Evolutionary conservation across 2,329 filamentous ascomycete genomes (phyloP).

Genomic region (Exophiala lecanii-corni): DNA sequence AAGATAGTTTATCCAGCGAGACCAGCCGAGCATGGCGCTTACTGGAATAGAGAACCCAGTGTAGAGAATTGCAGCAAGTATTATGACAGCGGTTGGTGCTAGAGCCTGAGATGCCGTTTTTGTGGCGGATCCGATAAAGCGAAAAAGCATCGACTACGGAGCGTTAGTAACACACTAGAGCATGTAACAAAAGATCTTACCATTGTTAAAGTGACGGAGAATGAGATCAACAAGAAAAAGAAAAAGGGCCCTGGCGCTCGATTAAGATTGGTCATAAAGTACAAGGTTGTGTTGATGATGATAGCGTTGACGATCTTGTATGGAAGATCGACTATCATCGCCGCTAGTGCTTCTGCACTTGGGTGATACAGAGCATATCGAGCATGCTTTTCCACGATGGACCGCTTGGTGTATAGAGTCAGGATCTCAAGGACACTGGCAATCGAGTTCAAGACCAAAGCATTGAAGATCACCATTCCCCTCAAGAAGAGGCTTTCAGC

Average conservation of each 20-base stretch:
- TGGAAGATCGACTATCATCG: conserved; percentile 79
- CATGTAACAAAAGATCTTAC: conserved; percentile 52
- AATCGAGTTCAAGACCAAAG: conserved; percentile 78
- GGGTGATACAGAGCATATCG: conserved; percentile 87
- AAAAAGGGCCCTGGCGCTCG: conserved; percentile 74
- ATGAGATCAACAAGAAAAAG: conserved; percentile 70
- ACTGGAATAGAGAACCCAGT: conserved; percentile 62
- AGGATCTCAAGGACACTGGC: conserved; percentile 23
- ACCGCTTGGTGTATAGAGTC: conserved; percentile 80
- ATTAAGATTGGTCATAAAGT: conserved; percentile 81
- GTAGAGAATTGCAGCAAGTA: conserved; percentile 52
- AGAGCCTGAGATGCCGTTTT: conserved; percentile 58
- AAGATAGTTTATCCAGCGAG: conserved; percentile 62
- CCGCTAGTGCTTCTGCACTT: conserved; percentile 78
- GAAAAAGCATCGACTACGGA: conserved; percentile 32
- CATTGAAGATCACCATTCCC: conserved; percentile 80
- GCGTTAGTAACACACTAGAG: conserved; percentile 49
- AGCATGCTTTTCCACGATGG: conserved; percentile 85
- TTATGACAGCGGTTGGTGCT: conserved; percentile 50
- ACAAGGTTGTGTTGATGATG: conserved; percentile 72
- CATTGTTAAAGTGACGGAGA: conserved; percentile 54
- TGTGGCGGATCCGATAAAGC: conserved; percentile 68
- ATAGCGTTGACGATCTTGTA: conserved; percentile 70
- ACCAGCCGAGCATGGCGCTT: conserved; percentile 57
- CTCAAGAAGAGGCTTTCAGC: conserved; percentile 72